These are phyloP conservation scores for Domatiomyces globalis DNA, from an alignment of 2,329 filamentous ascomycete species.

Conservation along the genomic window DNA sequence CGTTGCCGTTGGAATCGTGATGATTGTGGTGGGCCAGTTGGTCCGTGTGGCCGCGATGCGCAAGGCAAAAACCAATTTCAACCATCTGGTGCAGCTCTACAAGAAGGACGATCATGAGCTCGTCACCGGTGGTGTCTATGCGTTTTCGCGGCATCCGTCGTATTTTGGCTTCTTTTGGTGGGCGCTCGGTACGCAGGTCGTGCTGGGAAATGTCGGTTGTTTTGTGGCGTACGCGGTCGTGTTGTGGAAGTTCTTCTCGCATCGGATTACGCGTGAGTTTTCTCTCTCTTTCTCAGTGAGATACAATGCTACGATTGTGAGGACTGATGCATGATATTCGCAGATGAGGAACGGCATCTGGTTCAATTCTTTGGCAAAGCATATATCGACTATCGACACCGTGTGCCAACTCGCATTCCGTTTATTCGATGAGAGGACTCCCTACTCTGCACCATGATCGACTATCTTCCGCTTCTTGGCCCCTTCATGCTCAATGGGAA, in stretches of 20 bases:
- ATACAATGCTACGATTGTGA: background rate
- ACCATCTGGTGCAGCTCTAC: constrained; percentile 58
- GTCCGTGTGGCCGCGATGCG: constrained; percentile 75
- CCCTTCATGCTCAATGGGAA: background rate
- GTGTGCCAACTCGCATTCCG: constrained; percentile 66
- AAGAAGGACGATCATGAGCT: constrained; percentile 59
- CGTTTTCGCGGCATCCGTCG: constrained; percentile 63
- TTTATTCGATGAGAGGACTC: constrained; percentile 40
- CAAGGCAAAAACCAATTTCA: constrained; percentile 81
- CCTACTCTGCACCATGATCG: background rate
- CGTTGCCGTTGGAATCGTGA: constrained; percentile 42
- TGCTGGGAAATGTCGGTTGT: constrained; percentile 72
- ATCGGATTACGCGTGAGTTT: constrained; percentile 50
- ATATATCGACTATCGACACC: constrained; percentile 58
- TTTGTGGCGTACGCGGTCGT: constrained; percentile 59
- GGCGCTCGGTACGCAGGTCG: constrained; percentile 84
- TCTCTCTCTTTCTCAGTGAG: background rate
- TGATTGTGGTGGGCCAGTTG: constrained; percentile 57
- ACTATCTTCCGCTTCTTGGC: constrained; percentile 1
- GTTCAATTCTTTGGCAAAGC: constrained; percentile 71
- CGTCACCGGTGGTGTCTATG: constrained; percentile 74
- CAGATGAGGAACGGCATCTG: constrained; percentile 65
- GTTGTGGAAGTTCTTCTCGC: constrained; percentile 73
- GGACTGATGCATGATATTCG: background rate
- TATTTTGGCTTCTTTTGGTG: constrained; percentile 99